Percentiles rank a stretch among this genome's conserved stretches.
Conservation (phyloP, 257 asterid genomes). For the Solanum corneliomulleri region DNA sequence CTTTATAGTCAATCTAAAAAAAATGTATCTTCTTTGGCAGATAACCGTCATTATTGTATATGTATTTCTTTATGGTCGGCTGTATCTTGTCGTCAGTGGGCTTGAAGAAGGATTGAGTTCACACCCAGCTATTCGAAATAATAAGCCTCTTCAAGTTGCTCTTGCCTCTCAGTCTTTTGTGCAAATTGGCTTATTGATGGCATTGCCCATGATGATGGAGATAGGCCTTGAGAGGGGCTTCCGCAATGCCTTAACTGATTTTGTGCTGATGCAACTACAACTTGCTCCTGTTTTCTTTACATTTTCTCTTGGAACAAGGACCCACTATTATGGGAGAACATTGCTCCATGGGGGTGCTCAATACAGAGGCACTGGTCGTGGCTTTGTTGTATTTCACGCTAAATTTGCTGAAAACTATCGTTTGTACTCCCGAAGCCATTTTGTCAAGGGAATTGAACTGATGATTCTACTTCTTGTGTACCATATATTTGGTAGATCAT, state of each 20-base stretch:
- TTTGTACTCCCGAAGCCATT: constrained; percentile 80
- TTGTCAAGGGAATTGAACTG: constrained; percentile 80
- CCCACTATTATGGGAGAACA: constrained; percentile 84
- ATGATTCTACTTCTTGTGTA: constrained; percentile 86
- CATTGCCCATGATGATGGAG: constrained; percentile 99
- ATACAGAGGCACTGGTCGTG: constrained; percentile 88
- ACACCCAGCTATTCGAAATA: constrained; percentile 80
- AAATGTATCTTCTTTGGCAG: constrained; percentile 30
- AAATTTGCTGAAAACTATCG: constrained; percentile 86
- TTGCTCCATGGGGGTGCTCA: constrained; percentile 94
- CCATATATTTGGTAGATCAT: constrained; percentile 67
- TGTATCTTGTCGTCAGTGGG: constrained; percentile 88
- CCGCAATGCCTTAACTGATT: constrained; percentile 77
- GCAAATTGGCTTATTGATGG: constrained; percentile 87
- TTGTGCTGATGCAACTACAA: constrained; percentile 84
- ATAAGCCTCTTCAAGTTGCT: constrained; percentile 92
- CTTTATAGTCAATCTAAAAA: background rate
- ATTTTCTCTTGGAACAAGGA: constrained; percentile 81
- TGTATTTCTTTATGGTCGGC: constrained; percentile 87
- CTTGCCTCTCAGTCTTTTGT: constrained; percentile 94
- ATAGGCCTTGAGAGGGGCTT: constrained; percentile 91
- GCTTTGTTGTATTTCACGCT: constrained; percentile 91
- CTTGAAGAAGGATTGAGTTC: constrained; percentile 57
- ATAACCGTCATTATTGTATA: constrained; percentile 76
- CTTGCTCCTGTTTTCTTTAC: constrained; percentile 92